Percentiles rank a stretch among this genome's conserved stretches.
Evolutionary conservation across 2,329 filamentous ascomycete genomes (phyloP).

Genomic region (Dactylellina drechsleri): DNA sequence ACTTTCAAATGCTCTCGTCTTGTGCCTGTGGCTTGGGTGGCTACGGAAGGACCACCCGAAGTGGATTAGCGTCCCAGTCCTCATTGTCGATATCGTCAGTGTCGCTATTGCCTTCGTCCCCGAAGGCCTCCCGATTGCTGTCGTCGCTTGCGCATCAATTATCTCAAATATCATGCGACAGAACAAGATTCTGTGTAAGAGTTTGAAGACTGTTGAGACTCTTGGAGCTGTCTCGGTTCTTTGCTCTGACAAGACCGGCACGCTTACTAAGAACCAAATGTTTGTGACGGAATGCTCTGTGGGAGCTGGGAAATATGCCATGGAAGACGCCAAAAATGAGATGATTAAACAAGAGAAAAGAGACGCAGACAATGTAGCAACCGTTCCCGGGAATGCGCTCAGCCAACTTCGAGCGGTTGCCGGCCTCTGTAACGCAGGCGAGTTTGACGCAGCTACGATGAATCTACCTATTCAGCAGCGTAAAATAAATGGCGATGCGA

Average conservation of each 20-base stretch:
- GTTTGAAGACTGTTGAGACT: constrained; percentile 76
- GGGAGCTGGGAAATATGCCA: constrained; percentile 58
- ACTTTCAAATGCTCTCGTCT: constrained; percentile 71
- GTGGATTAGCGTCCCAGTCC: constrained; percentile 76
- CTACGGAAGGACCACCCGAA: constrained; percentile 72
- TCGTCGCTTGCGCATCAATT: constrained; percentile 78
- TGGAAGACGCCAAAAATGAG: constrained; percentile 26
- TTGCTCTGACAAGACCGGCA: constrained; percentile 77
- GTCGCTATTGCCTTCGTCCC: constrained; percentile 81
- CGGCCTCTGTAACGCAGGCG: constrained; percentile 78
- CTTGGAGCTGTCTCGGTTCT: constrained; percentile 76
- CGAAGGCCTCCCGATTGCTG: constrained; percentile 76
- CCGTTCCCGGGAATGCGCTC: constrained; percentile 62
- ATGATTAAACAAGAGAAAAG: constrained; percentile 57
- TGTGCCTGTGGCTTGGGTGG: constrained; percentile 77
- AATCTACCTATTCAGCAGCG: constrained; percentile 70
- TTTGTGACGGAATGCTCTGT: constrained; percentile 75
- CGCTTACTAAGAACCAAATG: constrained; percentile 77
- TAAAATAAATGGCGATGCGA: constrained; percentile 78
- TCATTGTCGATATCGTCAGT: constrained; percentile 78
- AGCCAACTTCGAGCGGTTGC: constrained; percentile 71
- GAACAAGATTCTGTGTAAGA: constrained; percentile 82
- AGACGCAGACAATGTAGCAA: constrained; percentile 38
- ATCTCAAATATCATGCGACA: constrained; percentile 79
- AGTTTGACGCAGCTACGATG: constrained; percentile 75